These are phyloP conservation scores for Opeltia flavorubescens DNA, from an alignment of 495 filamentous ascomycete genomes.

Conservation along the genomic window DNA sequence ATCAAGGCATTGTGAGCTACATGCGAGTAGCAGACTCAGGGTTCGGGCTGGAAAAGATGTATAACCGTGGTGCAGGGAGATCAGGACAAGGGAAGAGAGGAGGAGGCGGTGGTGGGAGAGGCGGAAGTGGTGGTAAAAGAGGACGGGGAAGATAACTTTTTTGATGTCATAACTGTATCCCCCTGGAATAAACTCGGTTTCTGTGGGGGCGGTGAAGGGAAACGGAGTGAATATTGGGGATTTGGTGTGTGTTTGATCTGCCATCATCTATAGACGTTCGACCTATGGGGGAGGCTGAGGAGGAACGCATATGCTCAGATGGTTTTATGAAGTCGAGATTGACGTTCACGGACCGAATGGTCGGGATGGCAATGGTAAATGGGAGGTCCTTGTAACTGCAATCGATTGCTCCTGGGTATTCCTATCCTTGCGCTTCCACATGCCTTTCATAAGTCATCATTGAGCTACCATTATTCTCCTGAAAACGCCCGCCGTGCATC, in stretches of 20 bases:
- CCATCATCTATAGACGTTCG: conserved; percentile 70
- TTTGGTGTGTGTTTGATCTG: conserved; percentile 29
- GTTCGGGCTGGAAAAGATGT: conserved; percentile 65
- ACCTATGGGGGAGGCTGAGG: conserved; percentile 40
- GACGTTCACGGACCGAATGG: too few relatives aligned
- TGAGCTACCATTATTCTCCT: too few relatives aligned
- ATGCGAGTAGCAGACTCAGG: conserved; percentile 63
- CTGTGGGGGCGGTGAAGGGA: conserved; percentile 6
- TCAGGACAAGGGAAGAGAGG: conserved; percentile 29
- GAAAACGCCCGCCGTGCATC: too few relatives aligned
- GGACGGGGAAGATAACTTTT: conserved; percentile 12
- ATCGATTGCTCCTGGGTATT: too few relatives aligned
- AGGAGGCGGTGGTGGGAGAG: conserved; percentile 25
- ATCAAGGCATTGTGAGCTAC: conserved; percentile 81
- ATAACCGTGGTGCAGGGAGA: conserved; percentile 28
- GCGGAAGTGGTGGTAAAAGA: conserved; percentile 25
- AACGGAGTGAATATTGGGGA: conserved; percentile 24
- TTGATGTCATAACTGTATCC: conserved; percentile 2
- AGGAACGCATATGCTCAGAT: conserved; percentile 56
- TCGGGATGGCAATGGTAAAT: too few relatives aligned
- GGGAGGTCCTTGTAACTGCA: too few relatives aligned
- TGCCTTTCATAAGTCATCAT: too few relatives aligned
- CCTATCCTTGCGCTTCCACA: too few relatives aligned
- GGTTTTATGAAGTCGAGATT: not conserved
- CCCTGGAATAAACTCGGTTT: not conserved